A percentile compares a stretch with the other conserved stretches of the same genome.
Evolutionary conservation across 2,329 filamentous ascomycete genomes (phyloP).

Genomic region (Tolypocladium amazonense): DNA sequence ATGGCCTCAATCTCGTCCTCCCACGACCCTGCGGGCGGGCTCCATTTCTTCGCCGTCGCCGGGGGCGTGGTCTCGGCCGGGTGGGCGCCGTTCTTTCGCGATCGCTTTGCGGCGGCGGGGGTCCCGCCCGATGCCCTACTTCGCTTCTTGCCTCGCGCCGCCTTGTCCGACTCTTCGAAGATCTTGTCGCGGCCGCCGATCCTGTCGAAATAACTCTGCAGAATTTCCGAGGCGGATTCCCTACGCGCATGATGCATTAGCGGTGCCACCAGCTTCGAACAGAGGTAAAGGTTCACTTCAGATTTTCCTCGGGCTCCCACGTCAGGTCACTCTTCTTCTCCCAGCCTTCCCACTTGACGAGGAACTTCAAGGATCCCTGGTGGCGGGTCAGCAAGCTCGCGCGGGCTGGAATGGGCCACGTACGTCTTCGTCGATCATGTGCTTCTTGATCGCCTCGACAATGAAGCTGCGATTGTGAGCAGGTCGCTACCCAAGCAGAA

Average conservation of each 20-base stretch:
- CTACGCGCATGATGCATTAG: conserved; percentile 19
- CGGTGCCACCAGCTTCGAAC: background rate
- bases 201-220: conserved; percentile 51
- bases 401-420: conserved; percentile 5
- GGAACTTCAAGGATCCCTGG: conserved; percentile 46
- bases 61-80: conserved; percentile 39
- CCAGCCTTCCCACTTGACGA: conserved; percentile 76
- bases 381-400: conserved; percentile 2
- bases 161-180: conserved; percentile 38
- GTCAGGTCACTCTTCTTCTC: conserved; percentile 60
- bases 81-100: conserved; percentile 37
- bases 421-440: conserved; percentile 49
- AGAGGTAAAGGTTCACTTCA: conserved; percentile 15
- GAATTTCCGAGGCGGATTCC: conserved; percentile 46
- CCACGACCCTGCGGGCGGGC: conserved; percentile 64
- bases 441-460: conserved; percentile 62
- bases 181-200: conserved; percentile 54
- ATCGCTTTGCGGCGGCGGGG: conserved; percentile 30
- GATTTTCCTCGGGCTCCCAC: conserved; percentile 69
- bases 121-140: conserved; percentile 32
- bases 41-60: conserved; percentile 40
- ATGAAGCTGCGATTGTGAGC: conserved; percentile 44
- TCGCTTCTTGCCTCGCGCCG: conserved; percentile 46
- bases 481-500: conserved; percentile 9
- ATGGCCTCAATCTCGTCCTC: conserved; percentile 62